phyloP scores from a whole-genome alignment of 257 asterid genomes.

The Petunia axillaris region DNA sequence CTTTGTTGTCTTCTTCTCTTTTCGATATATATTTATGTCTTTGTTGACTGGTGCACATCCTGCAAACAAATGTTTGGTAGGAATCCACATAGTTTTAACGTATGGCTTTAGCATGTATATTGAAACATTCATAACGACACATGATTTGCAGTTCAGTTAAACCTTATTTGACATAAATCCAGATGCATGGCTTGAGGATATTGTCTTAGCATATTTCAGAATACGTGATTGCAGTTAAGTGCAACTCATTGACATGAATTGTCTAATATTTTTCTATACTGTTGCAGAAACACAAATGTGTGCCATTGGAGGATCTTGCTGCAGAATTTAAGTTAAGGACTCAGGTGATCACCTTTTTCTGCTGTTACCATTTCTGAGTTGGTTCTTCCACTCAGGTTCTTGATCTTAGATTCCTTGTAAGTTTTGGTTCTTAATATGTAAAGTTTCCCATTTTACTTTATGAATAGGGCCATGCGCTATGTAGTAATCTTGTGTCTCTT shows the following conservation, averaged over 20 bases:
- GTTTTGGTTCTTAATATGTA: background rate
- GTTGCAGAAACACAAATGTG: slow-evolving; percentile 85
- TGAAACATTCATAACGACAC: background rate
- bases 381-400: background rate
- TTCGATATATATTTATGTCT: too few species aligned
- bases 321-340: slow-evolving; percentile 95
- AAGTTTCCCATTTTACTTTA: background rate
- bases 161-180: background rate
- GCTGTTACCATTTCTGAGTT: background rate
- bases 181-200: background rate
- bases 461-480: background rate
- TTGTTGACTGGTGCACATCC: background rate
- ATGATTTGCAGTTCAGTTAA: background rate
- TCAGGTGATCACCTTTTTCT: slow-evolving; percentile 56
- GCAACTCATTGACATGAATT: background rate
- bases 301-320: slow-evolving; percentile 92
- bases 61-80: background rate
- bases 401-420: background rate
- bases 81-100: background rate
- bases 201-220: background rate
- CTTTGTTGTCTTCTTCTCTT: background rate
- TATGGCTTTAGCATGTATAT: background rate
- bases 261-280: slow-evolving; percentile 29
- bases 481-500: background rate
- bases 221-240: background rate